Evolutionary conservation across 164 flowering plant species (phyloP), one percentile per base, ranked within the genome.

Genomic region (Tinospora cordifolia): DNA sequence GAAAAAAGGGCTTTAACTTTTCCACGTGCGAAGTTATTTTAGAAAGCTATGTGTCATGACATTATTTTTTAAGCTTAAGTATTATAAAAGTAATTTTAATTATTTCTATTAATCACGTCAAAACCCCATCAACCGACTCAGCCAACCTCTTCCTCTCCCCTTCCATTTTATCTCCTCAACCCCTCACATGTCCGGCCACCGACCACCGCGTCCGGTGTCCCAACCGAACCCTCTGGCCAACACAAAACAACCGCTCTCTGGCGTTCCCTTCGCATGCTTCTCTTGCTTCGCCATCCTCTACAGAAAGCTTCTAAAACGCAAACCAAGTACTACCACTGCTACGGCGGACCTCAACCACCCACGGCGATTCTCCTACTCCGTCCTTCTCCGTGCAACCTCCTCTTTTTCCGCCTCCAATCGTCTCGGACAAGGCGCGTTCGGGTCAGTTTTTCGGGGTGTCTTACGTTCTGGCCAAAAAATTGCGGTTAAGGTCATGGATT

Each of bases 391-490:
- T 36, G 86, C 96, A 69, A 89, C 97, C 6, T 47, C 74, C 2
- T 84, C 88, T 0, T 93, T 93, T 78, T 77, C 92, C 13, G 63
- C 86, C 0, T 70, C 83, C 17, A 80, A 79, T 79, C 87, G 83
- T 22, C 82, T 93, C 65, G 97, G 97, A 34, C 92, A 90, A 63
- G 97, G 98, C 8, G 96, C 91, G 4, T 91, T 90, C 62, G 96
- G 94, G 1, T 83, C 98, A 0, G 97, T 93, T 62, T 87, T 71
- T 76, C 84, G 79, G 36, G 97, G 85, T 1, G 34, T 71, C 0
- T 85, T 89, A 8, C 83, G 88, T 0, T 74, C 78, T 22, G 80
- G 85, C 1, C 77, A 76, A 27, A 76, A 71, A 15, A 72, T 87
- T 40, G 97, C 97, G 21, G 88, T 91, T 39, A 93, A 93, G 78